Evolutionary conservation across 1,284 basidiomycete genomes (phyloP), one percentile per base, ranked within the genome.

Genomic region (Microbotryomycetes sp.): DNA sequence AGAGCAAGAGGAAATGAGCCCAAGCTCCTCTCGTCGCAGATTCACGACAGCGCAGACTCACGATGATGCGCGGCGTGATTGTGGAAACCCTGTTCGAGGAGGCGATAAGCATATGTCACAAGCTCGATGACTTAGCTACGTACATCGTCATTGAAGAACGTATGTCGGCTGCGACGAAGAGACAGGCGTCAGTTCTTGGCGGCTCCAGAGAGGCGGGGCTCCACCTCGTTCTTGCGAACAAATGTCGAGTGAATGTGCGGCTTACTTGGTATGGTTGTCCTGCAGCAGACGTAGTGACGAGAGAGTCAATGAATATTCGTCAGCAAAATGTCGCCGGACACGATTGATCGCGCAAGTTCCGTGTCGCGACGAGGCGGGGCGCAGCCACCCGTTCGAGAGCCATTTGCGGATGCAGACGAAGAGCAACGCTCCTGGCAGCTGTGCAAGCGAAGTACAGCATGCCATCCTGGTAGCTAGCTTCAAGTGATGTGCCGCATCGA

Each of bases 21-120:
- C 60, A 32, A 36, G 47, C 29, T 51, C 29, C 12, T 1, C 3
- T 29, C 1, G 16, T 25, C 7, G 7, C 7, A n/a, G 1, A 3
- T 9, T 12, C 4, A 28, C 1, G 15, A 28, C 22, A 7, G 7
- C 5, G 6, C 19, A 9, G 16, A 22, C 65, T n/a, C 16, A 64
- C 65, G 56, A 31, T 67, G 66, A 28, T 67, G 66, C 12, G 66
- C 58, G 45, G 58, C 56, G 54, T 72, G 71, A 52, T 72, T 72
- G 67, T 72, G 71, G 50, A 72, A 66, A 19, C 71, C 71, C 49
- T 61, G 28, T 4, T 16, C 9, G 36, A 42, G 19, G 19, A 12
- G 36, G 36, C 36, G 12, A 19, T 42, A 19, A 42, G 36, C 36
- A 12, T 19, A 42, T 42, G 36, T 12, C 19, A 42, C 19, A 12